Base-by-base conservation (phyloP, 148 eudicot species). In the Vaccinium macrocarpon region DNA sequence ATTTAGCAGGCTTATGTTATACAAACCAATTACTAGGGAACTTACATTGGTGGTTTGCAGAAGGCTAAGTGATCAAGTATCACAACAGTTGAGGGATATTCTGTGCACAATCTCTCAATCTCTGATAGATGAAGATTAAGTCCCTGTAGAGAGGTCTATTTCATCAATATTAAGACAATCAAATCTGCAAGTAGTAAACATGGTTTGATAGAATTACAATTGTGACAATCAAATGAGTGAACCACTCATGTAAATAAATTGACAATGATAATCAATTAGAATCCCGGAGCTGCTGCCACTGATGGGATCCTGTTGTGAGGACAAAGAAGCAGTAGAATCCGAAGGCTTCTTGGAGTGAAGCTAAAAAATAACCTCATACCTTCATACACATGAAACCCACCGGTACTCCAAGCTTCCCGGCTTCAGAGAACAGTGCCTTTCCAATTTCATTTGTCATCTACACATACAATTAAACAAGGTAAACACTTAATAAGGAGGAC, bases 321-420 rank as follows among this genome's bases (percentile, higher is more conserved):
- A 35, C 50, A 14, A 78, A 79, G 15, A 12, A 49, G 59, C 23
- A 50, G 48, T 68, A 50, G 56, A 81, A 81, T 18, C 42, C 0
- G 1, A 52, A 55, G 10, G n/a, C 18, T 71, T 71, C 21, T 57
- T 53, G 51, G 23, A 82, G 76, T 74, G 29, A 55, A 79, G 70
- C 56, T 57, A 38, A 70, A 15, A 38, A 12, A 78, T 5, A 29
- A 77, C 49, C 66, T 62, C 73, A 78, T 76, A 96, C 99, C 98
- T 94, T 94, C 91, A 92, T 89, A 87, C 99, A 96, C 99, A 96
- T 93, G 92, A 96, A 92, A 83, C 98, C 93, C 79, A 96, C 99
- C 51, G 99, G 97, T 38, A 89, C 89, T 9, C 97, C 95, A 79
- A 96, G 98, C 77, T 94, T 94, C 88, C 99, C 99, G 0, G 99